Base-by-base conservation (phyloP, 192 early-diverging fungal species). In the Coemansia sp. region DNA sequence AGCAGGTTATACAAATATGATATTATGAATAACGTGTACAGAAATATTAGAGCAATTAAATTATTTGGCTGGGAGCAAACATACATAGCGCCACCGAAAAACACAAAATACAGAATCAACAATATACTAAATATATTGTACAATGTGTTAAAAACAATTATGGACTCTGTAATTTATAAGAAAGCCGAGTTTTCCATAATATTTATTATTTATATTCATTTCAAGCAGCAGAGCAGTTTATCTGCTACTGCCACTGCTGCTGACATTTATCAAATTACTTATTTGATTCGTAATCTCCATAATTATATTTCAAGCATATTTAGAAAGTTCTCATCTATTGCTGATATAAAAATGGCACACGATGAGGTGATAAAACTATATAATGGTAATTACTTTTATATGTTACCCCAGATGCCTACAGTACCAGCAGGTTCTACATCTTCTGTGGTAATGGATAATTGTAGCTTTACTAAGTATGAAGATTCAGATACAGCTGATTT, bases 1-100 rank as follows among this genome's bases (percentile, higher is more conserved):
- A 40, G 38, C 5, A 40, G 10, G 2, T 40, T 14, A 40, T 40
- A 40, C 1, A 40, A 14, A 9, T 14, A 40, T 14, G 14, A 40
- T 40, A 40, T 40, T 40, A 1, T 40, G 14, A 40, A 14, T 0
- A 14, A 40, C 10, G 38, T 40, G 3, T 40, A 12, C 14, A 0
- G 2, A 14, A 2, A 40, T 40, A 40, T 40, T 12, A 40, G 38
- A 40, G 57, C 66, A 2, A 65, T 78, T 5, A 78, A 72, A 56
- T n/a, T 78, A 17, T 72, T 68, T 59, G 66, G 69, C 9, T 78
- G 75, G 75, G 75, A 78, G 23, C 53, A 28, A 19, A 63, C 60
- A 31, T 72, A 59, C 22, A 20, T 63, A 19, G 53, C 62, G n/a
- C 31, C 62, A 2, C 26, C 47, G 2, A 28, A 52, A 9, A 20